These are phyloP conservation scores for Penicillium aurantiogriseum DNA, from an alignment of 2,329 filamentous ascomycete genomes.

Conservation along the genomic window DNA sequence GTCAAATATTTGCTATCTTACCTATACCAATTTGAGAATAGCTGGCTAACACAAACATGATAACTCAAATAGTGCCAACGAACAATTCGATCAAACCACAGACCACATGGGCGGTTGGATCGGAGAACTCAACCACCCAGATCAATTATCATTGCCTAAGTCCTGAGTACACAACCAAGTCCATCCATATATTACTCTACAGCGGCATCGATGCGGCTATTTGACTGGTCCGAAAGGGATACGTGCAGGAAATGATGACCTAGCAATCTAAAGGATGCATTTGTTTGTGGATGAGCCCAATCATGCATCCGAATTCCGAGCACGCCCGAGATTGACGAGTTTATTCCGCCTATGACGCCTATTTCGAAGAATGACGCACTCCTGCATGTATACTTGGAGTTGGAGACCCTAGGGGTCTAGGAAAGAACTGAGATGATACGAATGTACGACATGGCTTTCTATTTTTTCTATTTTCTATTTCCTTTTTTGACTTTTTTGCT, in stretches of 20 bases:
- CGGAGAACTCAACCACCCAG: not conserved
- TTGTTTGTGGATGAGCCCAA: not conserved
- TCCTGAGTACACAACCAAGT: not conserved
- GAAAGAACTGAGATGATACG: not conserved
- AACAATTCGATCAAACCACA: not conserved
- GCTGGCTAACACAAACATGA: not conserved
- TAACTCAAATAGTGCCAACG: not conserved
- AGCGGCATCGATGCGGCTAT: not conserved
- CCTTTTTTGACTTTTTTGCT: not conserved
- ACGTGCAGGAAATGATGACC: not conserved
- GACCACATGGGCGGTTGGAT: not conserved
- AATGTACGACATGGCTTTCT: not conserved
- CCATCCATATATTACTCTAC: not conserved
- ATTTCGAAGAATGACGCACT: not conserved
- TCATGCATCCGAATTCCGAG: not conserved
- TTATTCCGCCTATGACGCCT: not conserved
- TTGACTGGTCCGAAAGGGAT: not conserved
- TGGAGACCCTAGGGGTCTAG: not conserved
- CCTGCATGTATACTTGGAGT: not conserved
- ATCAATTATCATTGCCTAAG: not conserved
- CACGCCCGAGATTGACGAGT: not conserved
- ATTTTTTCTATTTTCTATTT: not conserved
- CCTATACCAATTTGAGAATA: fast-evolving
- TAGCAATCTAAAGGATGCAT: not conserved
- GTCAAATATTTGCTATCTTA: not conserved